Percentiles rank a stretch among this genome's conserved stretches.
These are phyloP conservation scores for Termitomyces sp. DNA, from an alignment of 768 basidiomycete species.

Conservation along the genomic window DNA sequence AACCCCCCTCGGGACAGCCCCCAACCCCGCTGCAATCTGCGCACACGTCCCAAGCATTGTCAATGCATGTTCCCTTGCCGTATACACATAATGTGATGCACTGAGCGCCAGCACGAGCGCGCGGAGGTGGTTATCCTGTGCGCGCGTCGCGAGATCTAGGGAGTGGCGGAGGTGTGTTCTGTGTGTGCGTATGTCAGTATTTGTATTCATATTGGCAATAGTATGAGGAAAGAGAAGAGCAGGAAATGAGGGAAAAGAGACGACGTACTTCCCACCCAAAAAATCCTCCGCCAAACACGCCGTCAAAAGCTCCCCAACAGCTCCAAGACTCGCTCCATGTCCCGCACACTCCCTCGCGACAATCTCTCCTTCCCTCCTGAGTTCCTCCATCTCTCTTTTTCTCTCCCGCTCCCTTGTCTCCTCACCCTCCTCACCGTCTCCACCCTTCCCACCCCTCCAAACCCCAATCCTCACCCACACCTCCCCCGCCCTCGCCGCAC, in stretches of 20 bases:
- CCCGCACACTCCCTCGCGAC: slow-evolving; percentile 43
- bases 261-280: slow-evolving; percentile 58
- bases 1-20: slow-evolving; percentile 32
- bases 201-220: no score
- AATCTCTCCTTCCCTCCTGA: slow-evolving; percentile 29
- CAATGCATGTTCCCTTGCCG: slow-evolving; percentile 64
- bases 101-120: slow-evolving; percentile 67
- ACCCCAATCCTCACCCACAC: slow-evolving; percentile 46
- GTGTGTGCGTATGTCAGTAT: no score
- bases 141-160: slow-evolving; percentile 49
- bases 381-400: slow-evolving; percentile 23
- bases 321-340: slow-evolving; percentile 51
- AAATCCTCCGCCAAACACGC: slow-evolving; percentile 55
- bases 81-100: slow-evolving; percentile 69
- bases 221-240: slow-evolving; percentile 1
- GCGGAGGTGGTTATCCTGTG: slow-evolving; percentile 72
- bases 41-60: slow-evolving; percentile 65
- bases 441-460: slow-evolving; percentile 14
- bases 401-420: slow-evolving; percentile 4
- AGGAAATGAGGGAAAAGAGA: slow-evolving; percentile 12
- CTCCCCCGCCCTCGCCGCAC: slow-evolving; percentile 50
- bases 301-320: slow-evolving; percentile 52
- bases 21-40: slow-evolving; percentile 68
- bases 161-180: slow-evolving; percentile 61
- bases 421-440: slow-evolving; percentile 15